Conservation (phyloP, 495 filamentous ascomycete genomes). For the Penicillium ucsense region DNA sequence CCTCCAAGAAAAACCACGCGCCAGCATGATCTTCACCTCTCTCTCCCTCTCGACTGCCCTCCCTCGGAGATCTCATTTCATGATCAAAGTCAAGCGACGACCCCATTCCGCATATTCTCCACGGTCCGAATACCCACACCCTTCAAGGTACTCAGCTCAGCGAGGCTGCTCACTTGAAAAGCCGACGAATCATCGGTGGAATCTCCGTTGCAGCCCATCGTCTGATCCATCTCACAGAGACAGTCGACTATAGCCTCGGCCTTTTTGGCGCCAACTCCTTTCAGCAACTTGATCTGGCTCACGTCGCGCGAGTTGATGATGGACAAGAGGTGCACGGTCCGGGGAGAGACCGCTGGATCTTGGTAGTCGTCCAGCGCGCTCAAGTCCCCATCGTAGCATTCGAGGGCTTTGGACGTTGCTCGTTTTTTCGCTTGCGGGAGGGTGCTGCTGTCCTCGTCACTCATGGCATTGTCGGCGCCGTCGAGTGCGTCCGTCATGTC, state of each 20-base stretch:
- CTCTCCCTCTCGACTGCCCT: too few species aligned
- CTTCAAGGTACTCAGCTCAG: slow-evolving; percentile 38
- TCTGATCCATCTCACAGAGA: slow-evolving; percentile 38
- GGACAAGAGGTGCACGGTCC: slow-evolving; percentile 59
- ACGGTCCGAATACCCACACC: slow-evolving; percentile 44
- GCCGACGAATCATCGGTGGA: slow-evolving; percentile 14
- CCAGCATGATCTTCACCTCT: too few species aligned
- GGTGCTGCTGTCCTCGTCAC: slow-evolving; percentile 21
- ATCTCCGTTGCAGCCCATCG: slow-evolving; percentile 9
- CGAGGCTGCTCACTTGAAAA: slow-evolving; percentile 33
- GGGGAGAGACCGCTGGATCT: slow-evolving; percentile 45
- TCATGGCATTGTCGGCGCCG: slow-evolving; percentile 11
- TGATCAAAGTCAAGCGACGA: slow-evolving; percentile 24
- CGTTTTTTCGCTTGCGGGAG: slow-evolving; percentile 33
- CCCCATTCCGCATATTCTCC: slow-evolving; percentile 43
- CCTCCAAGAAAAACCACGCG: neutral
- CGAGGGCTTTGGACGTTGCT: slow-evolving; percentile 20
- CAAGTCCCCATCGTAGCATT: slow-evolving; percentile 11
- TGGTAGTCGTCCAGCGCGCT: slow-evolving; percentile 19
- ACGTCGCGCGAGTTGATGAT: slow-evolving; percentile 84
- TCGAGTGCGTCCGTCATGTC: slow-evolving; percentile 23
- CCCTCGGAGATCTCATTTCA: neutral
- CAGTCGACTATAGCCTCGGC: slow-evolving; percentile 45
- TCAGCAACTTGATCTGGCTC: slow-evolving; percentile 54
- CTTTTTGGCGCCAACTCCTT: slow-evolving; percentile 49